phyloP scores from a whole-genome alignment of 805 yeast genomes.

The Candida orba region DNA sequence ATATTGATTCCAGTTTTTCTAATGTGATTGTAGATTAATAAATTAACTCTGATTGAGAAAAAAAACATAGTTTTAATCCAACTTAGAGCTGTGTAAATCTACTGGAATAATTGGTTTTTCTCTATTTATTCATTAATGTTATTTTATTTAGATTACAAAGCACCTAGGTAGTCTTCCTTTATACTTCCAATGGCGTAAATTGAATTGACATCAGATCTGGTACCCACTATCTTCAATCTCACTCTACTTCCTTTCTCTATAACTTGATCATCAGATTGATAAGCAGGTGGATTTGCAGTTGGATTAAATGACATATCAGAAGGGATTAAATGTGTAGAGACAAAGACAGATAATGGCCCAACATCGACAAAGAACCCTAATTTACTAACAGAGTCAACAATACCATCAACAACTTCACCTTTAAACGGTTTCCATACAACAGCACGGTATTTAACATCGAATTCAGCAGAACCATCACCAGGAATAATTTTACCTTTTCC shows the following conservation, averaged over 20 bases:
- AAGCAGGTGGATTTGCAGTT: constrained; percentile 97
- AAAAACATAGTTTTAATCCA: too few species aligned
- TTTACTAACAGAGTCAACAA: constrained; percentile 86
- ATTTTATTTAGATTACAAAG: constrained; percentile 36
- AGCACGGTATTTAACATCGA: constrained; percentile 92
- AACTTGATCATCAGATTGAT: constrained; percentile 89
- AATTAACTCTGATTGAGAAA: too few species aligned
- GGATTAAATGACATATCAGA: constrained; percentile 91
- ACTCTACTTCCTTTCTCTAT: constrained; percentile 92
- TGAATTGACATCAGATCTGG: constrained; percentile 94
- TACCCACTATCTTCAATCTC: constrained; percentile 93
- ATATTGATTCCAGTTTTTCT: too few species aligned
- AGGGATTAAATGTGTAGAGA: constrained; percentile 91
- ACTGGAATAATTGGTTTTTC: neutral
- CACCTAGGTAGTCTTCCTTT: constrained; percentile 96
- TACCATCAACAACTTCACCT: constrained; percentile 97
- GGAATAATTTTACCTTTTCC: constrained; percentile 92
- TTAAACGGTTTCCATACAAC: constrained; percentile 98
- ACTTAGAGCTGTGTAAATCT: too few species aligned
- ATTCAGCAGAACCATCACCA: constrained; percentile 90
- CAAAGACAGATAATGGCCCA: constrained; percentile 92
- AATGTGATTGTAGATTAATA: too few species aligned
- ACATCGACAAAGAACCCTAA: constrained; percentile 98
- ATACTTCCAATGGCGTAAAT: constrained; percentile 97
- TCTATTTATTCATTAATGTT: constrained; percentile 1